A percentile compares a stretch with the other conserved stretches of the same genome.
These are phyloP conservation scores for Nothophoma quercina DNA, from an alignment of 2,329 filamentous ascomycete species.

Conservation along the genomic window DNA sequence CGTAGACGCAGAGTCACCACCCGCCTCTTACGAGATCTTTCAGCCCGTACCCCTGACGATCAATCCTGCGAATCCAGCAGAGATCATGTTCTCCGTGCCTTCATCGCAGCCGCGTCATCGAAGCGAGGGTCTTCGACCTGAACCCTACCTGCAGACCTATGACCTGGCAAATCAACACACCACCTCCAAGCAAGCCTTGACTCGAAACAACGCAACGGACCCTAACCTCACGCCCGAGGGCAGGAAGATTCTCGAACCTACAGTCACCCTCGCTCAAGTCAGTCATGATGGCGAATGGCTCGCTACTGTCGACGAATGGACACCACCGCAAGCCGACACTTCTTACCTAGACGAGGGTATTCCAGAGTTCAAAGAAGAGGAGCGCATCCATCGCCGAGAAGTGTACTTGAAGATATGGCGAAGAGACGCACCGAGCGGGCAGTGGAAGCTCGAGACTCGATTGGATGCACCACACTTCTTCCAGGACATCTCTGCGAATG, in stretches of 20 bases:
- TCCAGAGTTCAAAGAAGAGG: slow-evolving; percentile 51
- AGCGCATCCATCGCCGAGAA: slow-evolving; percentile 66
- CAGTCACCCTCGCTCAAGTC: slow-evolving; percentile 76
- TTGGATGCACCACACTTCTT: slow-evolving; percentile 80
- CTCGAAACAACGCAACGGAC: slow-evolving; percentile 85
- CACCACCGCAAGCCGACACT: slow-evolving; percentile 73
- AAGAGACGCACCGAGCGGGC: slow-evolving; percentile 62
- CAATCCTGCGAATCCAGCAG: slow-evolving; percentile 51
- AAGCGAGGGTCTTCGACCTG: slow-evolving; percentile 43
- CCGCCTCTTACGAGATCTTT: slow-evolving; percentile 32
- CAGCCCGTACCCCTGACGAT: slow-evolving; percentile 48
- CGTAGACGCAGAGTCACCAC: slow-evolving; percentile 26
- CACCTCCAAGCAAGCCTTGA: slow-evolving; percentile 84
- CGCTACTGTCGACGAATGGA: slow-evolving; percentile 91
- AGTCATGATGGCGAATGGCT: slow-evolving; percentile 87
- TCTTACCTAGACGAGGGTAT: slow-evolving; percentile 60
- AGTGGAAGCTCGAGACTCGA: slow-evolving; percentile 79
- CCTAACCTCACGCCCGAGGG: slow-evolving; percentile 77
- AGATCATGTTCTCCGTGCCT: slow-evolving; percentile 59
- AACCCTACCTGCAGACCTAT: slow-evolving; percentile 80
- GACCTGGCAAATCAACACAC: slow-evolving; percentile 82
- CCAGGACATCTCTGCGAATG: slow-evolving; percentile 58
- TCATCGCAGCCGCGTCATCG: slow-evolving; percentile 56
- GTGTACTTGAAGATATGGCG: slow-evolving; percentile 92
- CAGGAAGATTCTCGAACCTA: slow-evolving; percentile 76